Evolutionary conservation across 2,329 filamentous ascomycete species (phyloP).

Genomic region (Beauveria asiatica): DNA sequence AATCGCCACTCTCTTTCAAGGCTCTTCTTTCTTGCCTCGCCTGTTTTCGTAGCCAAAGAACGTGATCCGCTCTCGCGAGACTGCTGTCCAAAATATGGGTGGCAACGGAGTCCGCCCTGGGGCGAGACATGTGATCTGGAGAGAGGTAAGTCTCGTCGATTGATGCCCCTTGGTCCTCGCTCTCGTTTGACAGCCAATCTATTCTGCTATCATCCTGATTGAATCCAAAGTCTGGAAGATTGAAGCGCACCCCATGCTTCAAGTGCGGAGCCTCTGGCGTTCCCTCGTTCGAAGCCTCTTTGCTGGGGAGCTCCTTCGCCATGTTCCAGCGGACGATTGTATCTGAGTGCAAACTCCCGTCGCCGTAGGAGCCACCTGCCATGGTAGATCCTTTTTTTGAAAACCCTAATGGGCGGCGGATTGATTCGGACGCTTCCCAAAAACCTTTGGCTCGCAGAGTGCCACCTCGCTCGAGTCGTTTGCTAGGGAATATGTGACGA

Average conservation of each 20-base stretch:
- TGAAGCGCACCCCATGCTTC: neutral
- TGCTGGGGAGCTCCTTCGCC: constrained; percentile 20
- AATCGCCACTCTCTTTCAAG: constrained; percentile 48
- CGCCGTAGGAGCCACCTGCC: neutral
- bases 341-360: constrained; percentile 20
- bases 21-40: constrained; percentile 30
- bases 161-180: neutral
- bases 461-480: constrained; percentile 41
- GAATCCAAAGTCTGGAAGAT: neutral
- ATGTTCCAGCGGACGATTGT: constrained; percentile 28
- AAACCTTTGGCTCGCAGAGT: constrained; percentile 30
- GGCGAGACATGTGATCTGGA: neutral
- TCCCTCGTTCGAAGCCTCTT: neutral
- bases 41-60: constrained; percentile 25
- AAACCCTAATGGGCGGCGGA: neutral
- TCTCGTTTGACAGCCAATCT: neutral
- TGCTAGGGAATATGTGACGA: constrained; percentile 38
- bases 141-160: neutral
- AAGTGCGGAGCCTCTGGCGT: neutral
- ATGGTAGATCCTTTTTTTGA: constrained; percentile 13
- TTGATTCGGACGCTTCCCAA: constrained; percentile 18
- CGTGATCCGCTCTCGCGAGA: constrained; percentile 12
- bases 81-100: constrained; percentile 10
- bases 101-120: constrained; percentile 2
- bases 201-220: neutral